Evolutionary conservation across 345 rosid genomes (phyloP).

Genomic region (Angophora floribunda): DNA sequence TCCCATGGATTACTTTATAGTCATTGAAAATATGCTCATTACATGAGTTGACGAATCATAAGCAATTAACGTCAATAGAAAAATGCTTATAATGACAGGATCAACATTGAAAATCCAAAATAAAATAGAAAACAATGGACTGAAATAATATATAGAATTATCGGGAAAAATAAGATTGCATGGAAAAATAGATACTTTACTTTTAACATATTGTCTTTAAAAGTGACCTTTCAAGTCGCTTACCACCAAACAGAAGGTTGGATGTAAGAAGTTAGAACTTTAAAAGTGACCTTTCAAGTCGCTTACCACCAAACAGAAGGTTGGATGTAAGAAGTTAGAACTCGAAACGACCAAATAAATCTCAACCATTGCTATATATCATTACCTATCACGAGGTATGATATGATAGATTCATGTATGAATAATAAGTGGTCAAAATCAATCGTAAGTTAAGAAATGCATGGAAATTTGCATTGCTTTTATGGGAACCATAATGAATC

Average conservation of each 20-base stretch:
- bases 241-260: not conserved
- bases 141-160: not conserved
- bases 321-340: not conserved
- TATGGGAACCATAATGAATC: too few species aligned
- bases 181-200: not conserved
- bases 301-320: not conserved
- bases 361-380: not conserved
- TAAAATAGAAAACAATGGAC: not conserved
- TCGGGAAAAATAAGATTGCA: not conserved
- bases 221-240: not conserved
- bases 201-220: not conserved
- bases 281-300: not conserved
- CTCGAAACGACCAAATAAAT: not conserved
- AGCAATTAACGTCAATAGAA: not conserved
- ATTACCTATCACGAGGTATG: not conserved
- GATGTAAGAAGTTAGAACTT: not conserved
- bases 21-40: not conserved
- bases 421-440: not conserved
- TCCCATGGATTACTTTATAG: not conserved
- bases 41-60: not conserved
- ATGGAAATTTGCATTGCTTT: not conserved
- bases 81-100: not conserved
- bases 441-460: not conserved
- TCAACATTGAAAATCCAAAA: not conserved
- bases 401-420: not conserved